Evolutionary conservation across 1,284 basidiomycete species (phyloP).

Genomic region (Inonotus hispidus): DNA sequence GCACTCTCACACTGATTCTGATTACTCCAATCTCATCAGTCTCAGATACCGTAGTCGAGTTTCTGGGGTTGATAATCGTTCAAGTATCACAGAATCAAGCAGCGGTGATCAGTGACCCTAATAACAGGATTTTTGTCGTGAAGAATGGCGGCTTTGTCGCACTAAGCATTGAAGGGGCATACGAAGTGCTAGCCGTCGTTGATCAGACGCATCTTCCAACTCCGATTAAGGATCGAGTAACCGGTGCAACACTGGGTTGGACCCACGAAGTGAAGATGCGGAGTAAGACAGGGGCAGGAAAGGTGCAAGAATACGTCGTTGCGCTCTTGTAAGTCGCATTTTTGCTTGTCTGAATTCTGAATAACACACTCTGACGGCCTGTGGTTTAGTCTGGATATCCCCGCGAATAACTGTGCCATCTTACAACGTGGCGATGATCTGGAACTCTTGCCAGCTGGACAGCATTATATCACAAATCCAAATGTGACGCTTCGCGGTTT

Average conservation of each 20-base stretch:
- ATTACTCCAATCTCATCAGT: constrained; percentile 36
- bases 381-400: constrained; percentile 62
- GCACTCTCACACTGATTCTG: background rate
- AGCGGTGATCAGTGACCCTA: constrained; percentile 72
- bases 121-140: constrained; percentile 77
- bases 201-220: constrained; percentile 72
- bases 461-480: constrained; percentile 76
- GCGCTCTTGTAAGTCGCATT: constrained; percentile 58
- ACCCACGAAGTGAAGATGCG: constrained; percentile 73
- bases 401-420: constrained; percentile 79
- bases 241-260: constrained; percentile 53
- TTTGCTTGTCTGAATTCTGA: background rate
- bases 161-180: constrained; percentile 67
- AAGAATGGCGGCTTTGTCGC: constrained; percentile 75
- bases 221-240: constrained; percentile 55
- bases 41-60: constrained; percentile 73
- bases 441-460: constrained; percentile 68
- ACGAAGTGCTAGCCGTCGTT: constrained; percentile 69
- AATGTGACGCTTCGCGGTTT: constrained; percentile 72
- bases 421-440: constrained; percentile 76
- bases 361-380: background rate
- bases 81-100: constrained; percentile 80
- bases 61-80: constrained; percentile 70
- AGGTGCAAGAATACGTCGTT: constrained; percentile 60
- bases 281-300: constrained; percentile 40